Base-by-base conservation (phyloP, 169 alveolate genomes). In the Babesia bigemina region DNA sequence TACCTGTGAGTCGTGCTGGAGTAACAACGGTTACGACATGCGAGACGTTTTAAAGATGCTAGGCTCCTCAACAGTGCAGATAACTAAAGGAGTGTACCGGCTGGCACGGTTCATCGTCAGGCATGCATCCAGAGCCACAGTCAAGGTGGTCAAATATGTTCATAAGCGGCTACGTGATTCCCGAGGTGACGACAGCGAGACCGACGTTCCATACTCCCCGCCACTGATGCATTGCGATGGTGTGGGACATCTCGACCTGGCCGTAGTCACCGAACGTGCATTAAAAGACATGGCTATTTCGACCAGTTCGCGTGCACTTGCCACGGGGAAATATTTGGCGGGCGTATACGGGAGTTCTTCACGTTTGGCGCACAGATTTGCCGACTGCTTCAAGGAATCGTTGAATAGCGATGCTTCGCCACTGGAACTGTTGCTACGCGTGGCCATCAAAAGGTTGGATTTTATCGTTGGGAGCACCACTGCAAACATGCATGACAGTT, bases 301-400 rank as follows among this genome's bases (percentile, higher is more conserved):
- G 13, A 63, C 73, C 9, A 19, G 26, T 8, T 26, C n/a, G 16
- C 50, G 53, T 10, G 61, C 60, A 11, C 22, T 63, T 9, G 58
- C 73, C 19, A 63, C 73, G 17, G 60, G 73, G 1, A 45, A 44
- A n/a, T 63, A 49, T 45, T 13, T 63, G 36, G 73, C 73, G 29
- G 53, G 48, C 16, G 58, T 63, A 11, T 63, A 47, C 60, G 29
- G 36, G 26, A 33, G 61, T 14, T 63, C 73, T 12, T 22, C 58
- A 10, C 39, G 73, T 10, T 19, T 63, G 14, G 22, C 48, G 26
- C 45, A n/a, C 42, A 1, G 29, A 2, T 21, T 63, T 8, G 19
- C 45, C 17, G 73, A 63, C 19, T 14, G 19, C n/a, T 24, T 24
- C 28, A n/a, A 49, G 42, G 28, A 14, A 2, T 29, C 73, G 47